Evolutionary conservation across 345 rosid species (phyloP).

Genomic region (Litchi chinensis): DNA sequence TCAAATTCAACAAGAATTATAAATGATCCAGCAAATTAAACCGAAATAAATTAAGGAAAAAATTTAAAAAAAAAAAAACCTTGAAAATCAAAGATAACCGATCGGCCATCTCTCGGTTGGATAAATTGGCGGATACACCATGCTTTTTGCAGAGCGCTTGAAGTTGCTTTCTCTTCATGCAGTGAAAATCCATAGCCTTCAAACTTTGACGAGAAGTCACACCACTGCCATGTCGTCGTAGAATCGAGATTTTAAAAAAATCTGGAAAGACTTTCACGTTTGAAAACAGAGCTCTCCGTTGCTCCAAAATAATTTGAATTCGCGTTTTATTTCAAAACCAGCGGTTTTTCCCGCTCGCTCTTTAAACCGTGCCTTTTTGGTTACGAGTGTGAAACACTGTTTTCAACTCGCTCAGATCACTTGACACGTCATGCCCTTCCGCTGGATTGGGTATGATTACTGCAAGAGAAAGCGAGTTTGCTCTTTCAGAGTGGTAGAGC

Average conservation of each 20-base stretch:
- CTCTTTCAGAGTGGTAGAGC: not conserved
- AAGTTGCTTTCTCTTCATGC: constrained; percentile 56
- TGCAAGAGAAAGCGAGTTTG: not conserved
- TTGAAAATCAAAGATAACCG: constrained; percentile 36
- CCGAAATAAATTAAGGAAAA: not conserved
- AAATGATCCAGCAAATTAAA: not conserved
- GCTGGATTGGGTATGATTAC: too few species aligned
- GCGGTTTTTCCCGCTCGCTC: constrained; percentile 17
- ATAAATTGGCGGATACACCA: constrained; percentile 58
- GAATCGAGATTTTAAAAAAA: not conserved
- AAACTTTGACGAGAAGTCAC: not conserved
- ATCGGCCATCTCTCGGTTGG: constrained; percentile 57
- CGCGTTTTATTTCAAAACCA: not conserved
- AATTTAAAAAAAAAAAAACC: constrained; percentile 28
- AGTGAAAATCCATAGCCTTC: constrained; percentile 41
- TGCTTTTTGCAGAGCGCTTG: constrained; percentile 64
- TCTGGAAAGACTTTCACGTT: not conserved
- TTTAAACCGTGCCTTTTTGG: not conserved
- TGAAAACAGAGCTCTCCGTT: not conserved
- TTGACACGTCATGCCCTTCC: not conserved
- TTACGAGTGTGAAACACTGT: not conserved
- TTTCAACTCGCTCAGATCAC: not conserved
- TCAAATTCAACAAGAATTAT: too few species aligned
- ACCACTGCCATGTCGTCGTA: not conserved
- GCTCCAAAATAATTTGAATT: constrained; percentile 8